Conservation (phyloP, 495 filamentous ascomycete species). For the Lasiosphaeria hispida region DNA sequence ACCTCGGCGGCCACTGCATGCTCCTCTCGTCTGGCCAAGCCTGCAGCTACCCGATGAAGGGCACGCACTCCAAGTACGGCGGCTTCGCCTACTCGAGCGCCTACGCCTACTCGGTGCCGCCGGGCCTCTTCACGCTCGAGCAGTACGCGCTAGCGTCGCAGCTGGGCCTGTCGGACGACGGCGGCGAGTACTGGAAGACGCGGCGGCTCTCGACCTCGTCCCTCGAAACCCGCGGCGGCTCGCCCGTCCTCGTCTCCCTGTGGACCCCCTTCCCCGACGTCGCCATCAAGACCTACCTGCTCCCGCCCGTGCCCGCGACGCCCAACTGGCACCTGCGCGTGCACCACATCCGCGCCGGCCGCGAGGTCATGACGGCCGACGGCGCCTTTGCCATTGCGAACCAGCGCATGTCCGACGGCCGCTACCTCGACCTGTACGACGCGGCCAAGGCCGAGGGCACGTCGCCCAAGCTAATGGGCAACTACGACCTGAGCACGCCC, state of each 20-base stretch:
- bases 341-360: slow-evolving; percentile 54
- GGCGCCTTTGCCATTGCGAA: slow-evolving; percentile 70
- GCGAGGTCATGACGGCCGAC: slow-evolving; percentile 65
- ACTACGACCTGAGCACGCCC: slow-evolving; percentile 51
- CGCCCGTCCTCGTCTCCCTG: slow-evolving; percentile 58
- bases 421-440: slow-evolving; percentile 55
- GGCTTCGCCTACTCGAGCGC: slow-evolving; percentile 72
- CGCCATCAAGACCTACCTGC: slow-evolving; percentile 58
- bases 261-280: slow-evolving; percentile 71
- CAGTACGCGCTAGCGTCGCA: slow-evolving; percentile 73
- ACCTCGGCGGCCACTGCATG: slow-evolving; percentile 65
- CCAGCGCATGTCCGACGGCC: slow-evolving; percentile 55
- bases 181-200: slow-evolving; percentile 76
- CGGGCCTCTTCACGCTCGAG: slow-evolving; percentile 70
- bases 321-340: slow-evolving; percentile 69
- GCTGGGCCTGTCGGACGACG: slow-evolving; percentile 74
- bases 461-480: slow-evolving; percentile 50
- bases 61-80: slow-evolving; percentile 79
- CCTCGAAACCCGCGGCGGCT: slow-evolving; percentile 48
- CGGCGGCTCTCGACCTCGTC: slow-evolving; percentile 57
- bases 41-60: slow-evolving; percentile 76
- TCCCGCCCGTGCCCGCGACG: slow-evolving; percentile 52
- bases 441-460: slow-evolving; percentile 44
- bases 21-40: slow-evolving; percentile 72
- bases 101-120: slow-evolving; percentile 74